These are phyloP conservation scores for Saccharum spontaneum DNA, from an alignment of 176 grass and related monocot species.

Conservation along the genomic window DNA sequence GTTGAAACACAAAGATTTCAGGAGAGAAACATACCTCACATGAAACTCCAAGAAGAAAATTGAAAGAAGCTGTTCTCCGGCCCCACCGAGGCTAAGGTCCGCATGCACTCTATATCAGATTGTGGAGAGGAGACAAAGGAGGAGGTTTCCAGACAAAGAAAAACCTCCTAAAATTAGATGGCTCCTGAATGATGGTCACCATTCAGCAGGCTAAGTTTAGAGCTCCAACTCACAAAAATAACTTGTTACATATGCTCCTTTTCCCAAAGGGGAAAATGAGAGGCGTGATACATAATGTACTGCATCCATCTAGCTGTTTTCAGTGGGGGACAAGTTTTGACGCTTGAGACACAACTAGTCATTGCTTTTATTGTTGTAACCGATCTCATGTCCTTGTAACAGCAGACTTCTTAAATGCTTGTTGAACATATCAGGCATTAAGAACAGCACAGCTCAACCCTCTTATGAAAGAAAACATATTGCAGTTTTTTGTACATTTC, in stretches of 20 bases:
- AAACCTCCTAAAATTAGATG: slow-evolving; percentile 46
- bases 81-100: slow-evolving; percentile 43
- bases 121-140: slow-evolving; percentile 49
- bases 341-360: not conserved
- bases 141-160: slow-evolving; percentile 31
- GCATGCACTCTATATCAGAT: slow-evolving; percentile 43
- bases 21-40: slow-evolving; percentile 43
- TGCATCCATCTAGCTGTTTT: not conserved
- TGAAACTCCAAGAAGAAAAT: slow-evolving; percentile 45
- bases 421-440: slow-evolving; percentile 13
- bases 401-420: not conserved
- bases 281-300: not conserved
- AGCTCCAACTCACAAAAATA: not conserved
- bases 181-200: slow-evolving; percentile 8
- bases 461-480: not conserved
- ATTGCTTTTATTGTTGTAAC: not conserved
- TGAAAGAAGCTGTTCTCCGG: slow-evolving; percentile 37
- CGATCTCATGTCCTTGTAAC: not conserved
- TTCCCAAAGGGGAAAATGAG: not conserved
- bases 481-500: not conserved
- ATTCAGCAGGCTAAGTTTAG: slow-evolving; percentile 49
- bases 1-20: not conserved
- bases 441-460: not conserved
- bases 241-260: not conserved
- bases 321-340: not conserved